phyloP scores from a whole-genome alignment of 2,329 filamentous ascomycete species.

The Penicillium sp. region DNA sequence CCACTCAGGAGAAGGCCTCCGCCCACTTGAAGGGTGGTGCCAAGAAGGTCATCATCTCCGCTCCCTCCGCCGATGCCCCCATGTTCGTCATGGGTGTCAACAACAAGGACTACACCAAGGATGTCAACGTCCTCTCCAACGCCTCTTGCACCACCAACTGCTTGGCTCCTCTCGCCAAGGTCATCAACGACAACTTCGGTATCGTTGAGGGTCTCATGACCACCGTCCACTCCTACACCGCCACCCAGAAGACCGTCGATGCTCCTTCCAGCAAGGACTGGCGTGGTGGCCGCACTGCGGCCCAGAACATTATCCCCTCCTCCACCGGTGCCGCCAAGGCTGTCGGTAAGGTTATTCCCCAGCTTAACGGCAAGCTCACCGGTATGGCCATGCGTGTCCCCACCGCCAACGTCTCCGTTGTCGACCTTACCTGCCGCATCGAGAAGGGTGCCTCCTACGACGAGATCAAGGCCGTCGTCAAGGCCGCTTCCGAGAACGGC shows the following conservation, averaged over 20 bases:
- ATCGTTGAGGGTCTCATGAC: conserved; percentile 99
- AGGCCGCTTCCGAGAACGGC: conserved; percentile 67
- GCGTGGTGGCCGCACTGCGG: conserved; percentile 96
- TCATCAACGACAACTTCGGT: conserved; percentile 95
- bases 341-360: conserved; percentile 98
- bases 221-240: conserved; percentile 99
- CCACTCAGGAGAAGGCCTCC: conserved; percentile 89
- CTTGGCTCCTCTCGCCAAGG: conserved; percentile 97
- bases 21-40: conserved; percentile 92
- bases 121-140: conserved; percentile 92
- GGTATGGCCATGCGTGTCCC: conserved; percentile 99
- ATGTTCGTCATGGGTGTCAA: conserved; percentile 99
- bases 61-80: conserved; percentile 64
- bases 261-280: conserved; percentile 97
- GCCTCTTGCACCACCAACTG: conserved; percentile 99
- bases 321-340: conserved; percentile 99
- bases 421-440: conserved; percentile 87
- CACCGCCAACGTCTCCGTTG: conserved; percentile 96
- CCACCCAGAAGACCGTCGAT: conserved; percentile 98
- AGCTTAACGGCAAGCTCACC: conserved; percentile 97
- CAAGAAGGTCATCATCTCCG: conserved; percentile 82
- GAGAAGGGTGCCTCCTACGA: conserved; percentile 71
- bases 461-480: conserved; percentile 85
- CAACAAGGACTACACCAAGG: conserved; percentile 83
- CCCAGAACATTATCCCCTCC: conserved; percentile 99